Base-by-base conservation (phyloP, 768 basidiomycete species). In the Paxillus involutus region DNA sequence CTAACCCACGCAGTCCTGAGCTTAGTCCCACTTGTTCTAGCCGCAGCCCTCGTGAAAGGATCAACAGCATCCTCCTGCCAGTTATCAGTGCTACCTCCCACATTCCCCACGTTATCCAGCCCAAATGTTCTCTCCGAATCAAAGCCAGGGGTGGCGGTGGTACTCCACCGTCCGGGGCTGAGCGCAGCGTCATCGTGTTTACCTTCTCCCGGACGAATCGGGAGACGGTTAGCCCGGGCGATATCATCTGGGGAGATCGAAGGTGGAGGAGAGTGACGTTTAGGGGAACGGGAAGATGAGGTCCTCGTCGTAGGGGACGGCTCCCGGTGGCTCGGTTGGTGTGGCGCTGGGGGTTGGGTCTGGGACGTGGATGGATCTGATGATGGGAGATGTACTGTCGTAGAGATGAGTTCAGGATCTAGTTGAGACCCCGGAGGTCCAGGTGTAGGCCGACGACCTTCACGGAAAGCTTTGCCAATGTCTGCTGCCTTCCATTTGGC, bases 401-500 rank as follows among this genome's bases (percentile, higher is more conserved):
- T 12, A 48, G 50, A 14, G 29, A 51, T 14, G 29, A 50, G 21
- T n/a, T 71, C 70, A 47, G 59, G 60, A 47, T 65, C 63, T 11
- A 64, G 40, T 2, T 68, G 49, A 42, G 69, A 76, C 48, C 79
- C 84, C 44, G 89, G 84, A 53, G 91, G 89, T 2, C 92, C 96
- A 2, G 94, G 82, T 2, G 76, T 73, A 10, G 96, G 94, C 60
- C 80, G 83, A 19, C 90, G 82, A 5, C 97, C 95, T 69, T 98
- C 96, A n/a, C 95, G 85, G 65, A 94, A 82, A 1, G 96, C 94
- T 70, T 91, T 98, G 16, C 91, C 85, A 17, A 98, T 94, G 57
- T 97, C 94, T 12, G 89, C 88, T 36, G 96, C 96, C 69, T 98
- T 98, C 95, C 97, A 99, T 69, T 97, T 93, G 4, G 94, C 83